These are phyloP conservation scores for Alternaria tenuissima DNA, from an alignment of 2,329 filamentous ascomycete genomes.

Conservation along the genomic window DNA sequence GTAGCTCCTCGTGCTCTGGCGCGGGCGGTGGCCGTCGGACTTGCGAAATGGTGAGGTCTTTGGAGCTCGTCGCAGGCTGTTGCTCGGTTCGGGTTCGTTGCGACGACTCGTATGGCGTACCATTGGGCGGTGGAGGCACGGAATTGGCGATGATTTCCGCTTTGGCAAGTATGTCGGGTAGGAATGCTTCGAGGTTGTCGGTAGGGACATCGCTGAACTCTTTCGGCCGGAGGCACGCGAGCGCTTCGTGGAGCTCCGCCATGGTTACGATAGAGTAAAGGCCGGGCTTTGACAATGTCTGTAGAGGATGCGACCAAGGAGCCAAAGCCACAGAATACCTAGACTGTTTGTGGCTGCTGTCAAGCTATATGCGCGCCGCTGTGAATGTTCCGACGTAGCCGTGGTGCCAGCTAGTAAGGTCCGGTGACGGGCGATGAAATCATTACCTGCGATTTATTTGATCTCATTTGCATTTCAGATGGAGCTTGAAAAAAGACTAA, in stretches of 20 bases:
- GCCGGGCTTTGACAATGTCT: neutral
- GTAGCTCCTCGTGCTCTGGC: conserved; percentile 67
- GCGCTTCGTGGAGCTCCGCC: conserved; percentile 55
- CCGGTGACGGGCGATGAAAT: conserved; percentile 27
- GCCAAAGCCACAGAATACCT: neutral
- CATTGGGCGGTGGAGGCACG: conserved; percentile 67
- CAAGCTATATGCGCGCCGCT: conserved; percentile 4
- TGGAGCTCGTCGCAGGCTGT: conserved; percentile 59
- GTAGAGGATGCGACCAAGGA: neutral
- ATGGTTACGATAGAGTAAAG: conserved; percentile 24
- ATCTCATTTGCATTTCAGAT: neutral
- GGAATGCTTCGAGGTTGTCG: conserved; percentile 51
- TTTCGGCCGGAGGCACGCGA: conserved; percentile 54
- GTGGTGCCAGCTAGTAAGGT: conserved; percentile 20
- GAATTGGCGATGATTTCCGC: conserved; percentile 79
- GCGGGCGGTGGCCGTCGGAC: conserved; percentile 60
- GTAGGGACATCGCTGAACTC: conserved; percentile 57
- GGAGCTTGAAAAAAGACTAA: neutral
- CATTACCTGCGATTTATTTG: conserved; percentile 9
- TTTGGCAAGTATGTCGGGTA: conserved; percentile 57
- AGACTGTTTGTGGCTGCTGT: neutral
- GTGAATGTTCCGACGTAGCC: conserved; percentile 24
- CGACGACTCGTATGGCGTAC: conserved; percentile 55
- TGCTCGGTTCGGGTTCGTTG: conserved; percentile 67
- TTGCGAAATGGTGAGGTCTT: conserved; percentile 62